phyloP scores from a whole-genome alignment of 352 stramenopile species.

The Globisporangium perplexum region DNA sequence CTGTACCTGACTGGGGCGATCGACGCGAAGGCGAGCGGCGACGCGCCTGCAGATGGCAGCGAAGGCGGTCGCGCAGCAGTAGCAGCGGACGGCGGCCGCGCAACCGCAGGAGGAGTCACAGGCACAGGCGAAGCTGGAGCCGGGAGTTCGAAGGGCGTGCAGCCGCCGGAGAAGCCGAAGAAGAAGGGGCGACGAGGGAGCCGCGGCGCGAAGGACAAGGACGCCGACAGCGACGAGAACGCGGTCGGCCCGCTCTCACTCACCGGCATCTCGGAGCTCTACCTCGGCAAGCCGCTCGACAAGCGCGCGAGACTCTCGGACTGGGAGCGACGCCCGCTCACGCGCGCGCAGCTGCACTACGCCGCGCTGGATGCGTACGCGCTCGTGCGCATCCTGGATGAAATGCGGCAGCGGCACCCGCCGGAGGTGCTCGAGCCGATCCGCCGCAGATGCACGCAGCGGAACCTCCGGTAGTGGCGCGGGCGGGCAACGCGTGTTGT shows the following conservation, averaged over 20 bases:
- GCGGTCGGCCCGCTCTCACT: slow-evolving; percentile 31
- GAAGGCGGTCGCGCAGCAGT: background rate
- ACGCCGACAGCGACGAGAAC: background rate
- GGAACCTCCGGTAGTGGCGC: slow-evolving; percentile 28
- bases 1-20: slow-evolving; percentile 11
- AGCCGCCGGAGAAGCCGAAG: background rate
- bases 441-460: slow-evolving; percentile 33
- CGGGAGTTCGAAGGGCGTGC: no score
- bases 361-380: slow-evolving; percentile 67
- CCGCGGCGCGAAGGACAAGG: slow-evolving; percentile 16
- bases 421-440: slow-evolving; percentile 21
- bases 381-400: slow-evolving; percentile 50
- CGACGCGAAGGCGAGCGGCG: background rate
- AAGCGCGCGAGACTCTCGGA: slow-evolving; percentile 72
- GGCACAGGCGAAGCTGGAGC: no score
- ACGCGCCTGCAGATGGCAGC: background rate
- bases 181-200: background rate
- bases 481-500: no score
- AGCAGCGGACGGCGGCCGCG: background rate
- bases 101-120: no score
- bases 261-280: slow-evolving; percentile 40
- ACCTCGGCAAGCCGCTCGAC: slow-evolving; percentile 61
- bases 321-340: slow-evolving; percentile 67
- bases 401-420: slow-evolving; percentile 39
- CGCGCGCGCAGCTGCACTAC: slow-evolving; percentile 59